Conservation (phyloP, 176 grass and related monocot species). For the Oryza glaberrima region DNA sequence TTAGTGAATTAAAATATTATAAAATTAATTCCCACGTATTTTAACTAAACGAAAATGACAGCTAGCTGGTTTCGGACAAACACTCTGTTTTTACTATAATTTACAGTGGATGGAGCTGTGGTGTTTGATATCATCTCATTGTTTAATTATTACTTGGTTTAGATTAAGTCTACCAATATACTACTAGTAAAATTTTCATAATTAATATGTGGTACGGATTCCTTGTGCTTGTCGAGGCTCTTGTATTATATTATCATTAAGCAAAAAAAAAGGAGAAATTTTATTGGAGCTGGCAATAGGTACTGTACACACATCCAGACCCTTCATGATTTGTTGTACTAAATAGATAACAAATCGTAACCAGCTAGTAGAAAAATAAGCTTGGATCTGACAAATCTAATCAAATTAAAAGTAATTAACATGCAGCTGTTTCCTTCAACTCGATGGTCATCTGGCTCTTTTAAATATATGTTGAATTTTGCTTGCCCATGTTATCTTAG, state of each 20-base stretch:
- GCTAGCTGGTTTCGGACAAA: background rate
- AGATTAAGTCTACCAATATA: slow-evolving; percentile 7
- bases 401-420: background rate
- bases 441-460: background rate
- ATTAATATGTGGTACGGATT: background rate
- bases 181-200: background rate
- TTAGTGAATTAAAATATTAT: too few relatives aligned
- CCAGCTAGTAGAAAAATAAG: background rate
- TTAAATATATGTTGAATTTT: slow-evolving; percentile 2
- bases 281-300: background rate
- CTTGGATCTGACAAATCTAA: slow-evolving; percentile 7
- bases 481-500: background rate
- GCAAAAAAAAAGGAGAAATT: background rate
- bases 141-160: background rate
- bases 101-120: background rate
- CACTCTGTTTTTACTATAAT: background rate
- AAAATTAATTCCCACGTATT: too few relatives aligned
- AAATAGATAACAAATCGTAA: background rate
- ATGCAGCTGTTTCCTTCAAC: background rate
- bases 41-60: background rate
- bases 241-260: background rate
- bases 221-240: background rate
- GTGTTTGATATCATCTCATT: background rate
- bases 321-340: background rate
- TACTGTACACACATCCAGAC: background rate